Evolutionary conservation across 2,329 filamentous ascomycete genomes (phyloP).

Genomic region (Diaporthe citrichinensis): DNA sequence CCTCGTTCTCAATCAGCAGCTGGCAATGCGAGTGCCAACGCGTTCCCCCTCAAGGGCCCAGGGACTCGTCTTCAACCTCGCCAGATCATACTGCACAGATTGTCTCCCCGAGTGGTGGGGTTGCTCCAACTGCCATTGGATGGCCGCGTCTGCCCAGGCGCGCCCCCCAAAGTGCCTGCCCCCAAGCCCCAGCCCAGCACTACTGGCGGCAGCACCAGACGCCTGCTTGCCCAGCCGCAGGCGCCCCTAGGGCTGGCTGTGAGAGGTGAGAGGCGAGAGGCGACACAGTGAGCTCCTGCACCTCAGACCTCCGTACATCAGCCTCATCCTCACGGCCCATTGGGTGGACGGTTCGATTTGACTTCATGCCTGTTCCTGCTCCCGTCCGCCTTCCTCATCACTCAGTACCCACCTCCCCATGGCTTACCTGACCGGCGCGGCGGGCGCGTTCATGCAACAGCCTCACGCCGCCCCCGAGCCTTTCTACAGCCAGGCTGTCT

Average conservation of each 20-base stretch:
- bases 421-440: conserved; percentile 38
- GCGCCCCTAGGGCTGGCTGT: conserved; percentile 11
- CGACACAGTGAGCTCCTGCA: conserved; percentile 12
- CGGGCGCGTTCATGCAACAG: conserved; percentile 29
- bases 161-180: conserved; percentile 13
- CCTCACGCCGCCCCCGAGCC: conserved; percentile 19
- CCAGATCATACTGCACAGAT: neutral
- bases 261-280: neutral
- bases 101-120: neutral
- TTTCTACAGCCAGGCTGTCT: conserved; percentile 38
- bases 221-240: conserved; percentile 23
- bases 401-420: conserved; percentile 31
- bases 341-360: conserved; percentile 8
- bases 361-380: conserved; percentile 17
- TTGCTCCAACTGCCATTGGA: conserved; percentile 14
- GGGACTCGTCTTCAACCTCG: conserved; percentile 1
- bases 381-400: neutral
- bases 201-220: neutral
- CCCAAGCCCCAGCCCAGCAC: neutral
- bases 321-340: conserved; percentile 15
- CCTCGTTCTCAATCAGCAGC: conserved; percentile 11
- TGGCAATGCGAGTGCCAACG: neutral
- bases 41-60: neutral
- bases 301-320: conserved; percentile 24
- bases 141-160: conserved; percentile 14